Conservation (phyloP, 495 filamentous ascomycete genomes). For the Aspergillus bridgeri region DNA sequence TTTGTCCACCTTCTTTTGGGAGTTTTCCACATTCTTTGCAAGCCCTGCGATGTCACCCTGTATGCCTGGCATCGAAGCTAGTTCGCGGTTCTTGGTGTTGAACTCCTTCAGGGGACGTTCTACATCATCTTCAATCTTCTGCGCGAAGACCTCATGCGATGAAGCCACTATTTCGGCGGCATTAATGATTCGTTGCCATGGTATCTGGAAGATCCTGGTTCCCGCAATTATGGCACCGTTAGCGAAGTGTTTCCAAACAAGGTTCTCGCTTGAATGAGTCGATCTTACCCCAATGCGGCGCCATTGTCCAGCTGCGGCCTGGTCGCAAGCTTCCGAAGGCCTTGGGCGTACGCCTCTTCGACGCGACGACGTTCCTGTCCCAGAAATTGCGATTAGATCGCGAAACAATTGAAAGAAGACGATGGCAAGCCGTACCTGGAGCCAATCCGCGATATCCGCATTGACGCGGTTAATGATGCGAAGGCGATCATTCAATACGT, state of each 20-base stretch:
- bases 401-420: slow-evolving; percentile 1
- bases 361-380: slow-evolving; percentile 83
- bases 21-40: slow-evolving; percentile 79
- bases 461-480: slow-evolving; percentile 85
- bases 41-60: slow-evolving; percentile 74
- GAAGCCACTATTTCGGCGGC: slow-evolving; percentile 76
- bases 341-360: slow-evolving; percentile 86
- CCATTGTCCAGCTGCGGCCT: slow-evolving; percentile 67
- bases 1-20: slow-evolving; percentile 86
- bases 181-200: slow-evolving; percentile 88
- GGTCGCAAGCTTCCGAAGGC: slow-evolving; percentile 73
- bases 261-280: neutral
- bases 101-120: slow-evolving; percentile 80
- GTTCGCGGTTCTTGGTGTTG: slow-evolving; percentile 68
- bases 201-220: slow-evolving; percentile 76
- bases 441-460: slow-evolving; percentile 90
- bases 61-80: slow-evolving; percentile 79
- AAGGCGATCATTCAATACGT: slow-evolving; percentile 81
- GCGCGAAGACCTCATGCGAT: slow-evolving; percentile 78
- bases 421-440: slow-evolving; percentile 66
- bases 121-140: slow-evolving; percentile 86
- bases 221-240: neutral
- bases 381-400: neutral
- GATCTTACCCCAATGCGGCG: slow-evolving; percentile 76
- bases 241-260: neutral